Base-by-base conservation (phyloP, 192 early-diverging fungal genomes). In the Gaertneriomyces semiglobifer region DNA sequence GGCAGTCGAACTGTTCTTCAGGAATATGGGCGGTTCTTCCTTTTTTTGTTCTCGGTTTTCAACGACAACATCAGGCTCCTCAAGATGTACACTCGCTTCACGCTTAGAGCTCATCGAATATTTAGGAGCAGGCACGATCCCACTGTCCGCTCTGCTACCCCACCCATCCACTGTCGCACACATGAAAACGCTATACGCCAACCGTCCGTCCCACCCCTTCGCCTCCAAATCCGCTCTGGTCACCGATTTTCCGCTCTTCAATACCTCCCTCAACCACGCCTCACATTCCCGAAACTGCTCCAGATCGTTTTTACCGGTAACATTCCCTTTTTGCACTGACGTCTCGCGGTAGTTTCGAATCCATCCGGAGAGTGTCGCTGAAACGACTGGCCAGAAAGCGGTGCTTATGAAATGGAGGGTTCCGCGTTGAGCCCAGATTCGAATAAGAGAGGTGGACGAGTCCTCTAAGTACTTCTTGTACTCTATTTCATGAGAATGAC, bases 371-470 rank as follows among this genome's bases (percentile, higher is more conserved):
- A 63, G 33, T 3, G 68, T 39, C 19, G 52, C 61, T 18, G 44
- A 60, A 8, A 70, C 53, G 19, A 55, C 4, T 11, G 55, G 53
- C 68, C 68, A 70, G 61, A 63, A 59, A 6, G 19, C 40, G 5
- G 12, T 14, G 19, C 40, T 51, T 50, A 56, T 63, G 7, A 70
- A 8, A 4, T 70, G 68, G 12, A 70, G 51, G 5, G 68, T 70
- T 6, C 39, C 44, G 43, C 68, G 59, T 55, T 70, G 68, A 19
- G 60, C 68, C 68, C 68, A 70, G 41, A 70, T 70, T 8, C 68
- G 59, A 39, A 70, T 46, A 7, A 66, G 16, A 18, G 18, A 46
- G 9, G 3, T 46, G 7, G 44, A 38, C n/a, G 7, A 7, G 16
- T 42, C 4, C 25, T 46, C 16, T 16, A 41, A 54, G 40, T 39